Base-by-base conservation (phyloP, 2,329 filamentous ascomycete species). In the Talaromyces albobiverticillius region DNA sequence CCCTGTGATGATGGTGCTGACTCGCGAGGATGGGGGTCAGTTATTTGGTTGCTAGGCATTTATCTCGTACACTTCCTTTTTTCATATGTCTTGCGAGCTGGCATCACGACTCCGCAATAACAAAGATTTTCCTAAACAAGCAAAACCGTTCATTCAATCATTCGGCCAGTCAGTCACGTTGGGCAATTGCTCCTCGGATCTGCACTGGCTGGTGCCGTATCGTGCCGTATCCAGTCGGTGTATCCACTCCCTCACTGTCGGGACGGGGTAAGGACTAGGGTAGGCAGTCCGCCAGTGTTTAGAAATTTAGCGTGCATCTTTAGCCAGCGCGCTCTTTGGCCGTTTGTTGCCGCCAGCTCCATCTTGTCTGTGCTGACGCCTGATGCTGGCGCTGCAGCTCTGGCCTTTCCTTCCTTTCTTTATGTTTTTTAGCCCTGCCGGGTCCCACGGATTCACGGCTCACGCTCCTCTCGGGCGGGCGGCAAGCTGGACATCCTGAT, bases 321-420 rank as follows among this genome's bases (percentile, higher is more conserved):
- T 51, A 51, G 46, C 46, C 32, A 38, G 36, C 36, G 36, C 36
- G 36, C n/a, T n/a, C 63, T 47, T 23, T 61, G 62, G 58, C 60
- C 66, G 64, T 70, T 64, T 69, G 61, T 64, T 64, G 66, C 64
- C 60, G 62, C 59, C 64, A 61, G 57, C 60, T 66, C 66, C 64
- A 62, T 61, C 62, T 63, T 62, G 57, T 57, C 61, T 62, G 62
- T 60, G 58, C 60, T 64, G 57, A 60, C 51, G 56, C 58, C 56
- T 53, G 60, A 23, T 10, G 34, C 36, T 20, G n/a, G n/a, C 9
- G 26, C 13, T 14, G 23, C 61, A 13, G 16, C 36, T 25, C 23
- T 50, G 41, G 23, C 32, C 20, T 45, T 29, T 25, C 29, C 32
- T 3, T 29, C 26, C 26, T 29, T 29, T n/a, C n/a, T n/a, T n/a